phyloP scores from a whole-genome alignment of 805 yeast species.

The Diddensiella santjacobensis region DNA sequence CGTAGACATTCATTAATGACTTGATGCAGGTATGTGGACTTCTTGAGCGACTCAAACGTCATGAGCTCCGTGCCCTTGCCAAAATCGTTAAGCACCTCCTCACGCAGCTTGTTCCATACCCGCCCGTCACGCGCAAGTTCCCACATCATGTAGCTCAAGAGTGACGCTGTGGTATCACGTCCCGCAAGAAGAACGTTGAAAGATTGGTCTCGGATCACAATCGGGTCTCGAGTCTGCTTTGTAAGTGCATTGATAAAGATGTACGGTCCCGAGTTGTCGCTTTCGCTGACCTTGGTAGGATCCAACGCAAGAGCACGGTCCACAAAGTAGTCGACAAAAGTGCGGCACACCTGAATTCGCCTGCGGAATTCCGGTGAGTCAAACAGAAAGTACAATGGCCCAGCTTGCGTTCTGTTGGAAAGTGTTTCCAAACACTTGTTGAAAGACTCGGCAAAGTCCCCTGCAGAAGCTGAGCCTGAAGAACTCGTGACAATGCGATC shows the following conservation, averaged over 20 bases:
- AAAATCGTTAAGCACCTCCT: constrained; percentile 37
- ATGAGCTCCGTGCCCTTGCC: constrained; percentile 29
- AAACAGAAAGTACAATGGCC: constrained; percentile 31
- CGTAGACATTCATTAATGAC: constrained; percentile 49
- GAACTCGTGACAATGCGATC: neutral
- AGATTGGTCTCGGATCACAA: constrained; percentile 47
- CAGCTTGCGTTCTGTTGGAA: constrained; percentile 15
- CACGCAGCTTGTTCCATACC: constrained; percentile 35
- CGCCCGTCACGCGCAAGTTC: constrained; percentile 42
- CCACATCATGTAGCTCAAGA: constrained; percentile 44
- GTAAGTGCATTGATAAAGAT: constrained; percentile 48
- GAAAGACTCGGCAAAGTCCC: constrained; percentile 6
- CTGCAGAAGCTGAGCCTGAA: constrained; percentile 3
- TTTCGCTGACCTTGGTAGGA: constrained; percentile 9
- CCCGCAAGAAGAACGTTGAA: constrained; percentile 52
- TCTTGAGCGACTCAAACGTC: constrained; percentile 48
- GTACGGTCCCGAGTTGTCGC: constrained; percentile 36
- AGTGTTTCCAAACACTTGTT: neutral
- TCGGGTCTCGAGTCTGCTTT: constrained; percentile 46
- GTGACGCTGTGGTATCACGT: constrained; percentile 53
- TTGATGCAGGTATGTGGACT: constrained; percentile 44
- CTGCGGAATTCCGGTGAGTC: constrained; percentile 3
- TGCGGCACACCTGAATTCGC: neutral
- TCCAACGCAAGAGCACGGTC: constrained; percentile 32
- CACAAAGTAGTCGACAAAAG: constrained; percentile 41